Evolutionary conservation across 164 flowering plant species (phyloP).

Genomic region (Vitis rotundifolia): DNA sequence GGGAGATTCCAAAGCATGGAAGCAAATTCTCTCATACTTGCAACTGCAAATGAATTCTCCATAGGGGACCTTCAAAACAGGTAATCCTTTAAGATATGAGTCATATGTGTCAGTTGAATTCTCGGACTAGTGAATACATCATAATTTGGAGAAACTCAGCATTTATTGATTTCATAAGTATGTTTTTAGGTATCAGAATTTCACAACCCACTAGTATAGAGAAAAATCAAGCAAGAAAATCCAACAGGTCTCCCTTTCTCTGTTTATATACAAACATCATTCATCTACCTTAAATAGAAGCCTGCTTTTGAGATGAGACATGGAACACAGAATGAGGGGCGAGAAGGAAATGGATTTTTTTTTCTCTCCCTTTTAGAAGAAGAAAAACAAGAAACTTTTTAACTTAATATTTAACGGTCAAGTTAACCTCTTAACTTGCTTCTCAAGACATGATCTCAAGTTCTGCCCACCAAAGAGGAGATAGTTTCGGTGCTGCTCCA

Average conservation of each 20-base stretch:
- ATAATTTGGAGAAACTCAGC: neutral
- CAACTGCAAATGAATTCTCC: too few species aligned
- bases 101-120: too few species aligned
- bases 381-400: too few species aligned
- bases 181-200: neutral
- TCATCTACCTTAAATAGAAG: neutral
- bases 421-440: conserved; percentile 23
- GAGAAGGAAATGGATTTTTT: neutral
- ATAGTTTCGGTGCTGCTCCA: conserved; percentile 59
- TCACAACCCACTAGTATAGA: neutral
- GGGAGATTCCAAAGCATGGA: too few species aligned
- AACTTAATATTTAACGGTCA: neutral
- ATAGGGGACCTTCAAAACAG: too few species aligned
- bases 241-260: neutral
- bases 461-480: conserved; percentile 91
- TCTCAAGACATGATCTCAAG: conserved; percentile 65
- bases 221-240: neutral
- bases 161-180: conserved; percentile 3
- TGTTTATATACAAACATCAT: conserved; percentile 8
- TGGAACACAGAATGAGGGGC: neutral
- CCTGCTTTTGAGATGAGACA: neutral
- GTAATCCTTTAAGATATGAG: too few species aligned
- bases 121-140: too few species aligned
- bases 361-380: neutral
- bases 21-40: too few species aligned